Base-by-base conservation (phyloP, 139 green algal species). In the Picochlorum costavermella region DNA sequence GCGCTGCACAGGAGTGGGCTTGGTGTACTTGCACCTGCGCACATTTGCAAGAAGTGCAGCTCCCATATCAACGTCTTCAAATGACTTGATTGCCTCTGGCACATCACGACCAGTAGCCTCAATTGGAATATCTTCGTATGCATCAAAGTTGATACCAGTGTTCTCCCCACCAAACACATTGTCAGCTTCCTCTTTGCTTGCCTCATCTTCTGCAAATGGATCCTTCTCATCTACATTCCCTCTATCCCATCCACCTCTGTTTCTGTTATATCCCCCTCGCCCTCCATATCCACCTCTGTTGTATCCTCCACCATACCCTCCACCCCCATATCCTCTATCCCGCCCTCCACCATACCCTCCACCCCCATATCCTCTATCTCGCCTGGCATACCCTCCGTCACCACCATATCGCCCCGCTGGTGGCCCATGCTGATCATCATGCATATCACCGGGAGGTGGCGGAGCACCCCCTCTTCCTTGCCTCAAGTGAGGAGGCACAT, bases 81-180 rank as follows among this genome's bases (percentile, higher is more conserved):
- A 99, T 6, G 50, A 76, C 40, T 79, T 67, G 37, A 97, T 92
- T 6, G 87, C 72, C 12, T 76, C 48, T 9, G 94, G 94, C 17
- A 86, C 74, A 59, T 96, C 79, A 25, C 83, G 65, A n/a, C 92
- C 92, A 48, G 75, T 87, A 25, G 85, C 90, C 75, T 91, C 92
- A 44, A 97, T 92, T 4, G 93, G 93, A 70, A 98, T 98, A 83
- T 98, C 93, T 64, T 98, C 92, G 62, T 98, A 98, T 2, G 88
- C 90, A 33, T 96, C 86, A 69, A 98, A 98, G 80, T 98, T 90
- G 66, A 98, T 98, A 49, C 90, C 93, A 2, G 92, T 96, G 81
- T 96, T 97, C 80, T 96, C 88, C 1, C 66, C 70, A 4, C 53
- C 50, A 56, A 95, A 96, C 36, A 95, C 61, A 33, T 64, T 59